These are phyloP conservation scores for Phialocephala sp. DNA, from an alignment of 2,329 filamentous ascomycete species.

Conservation along the genomic window DNA sequence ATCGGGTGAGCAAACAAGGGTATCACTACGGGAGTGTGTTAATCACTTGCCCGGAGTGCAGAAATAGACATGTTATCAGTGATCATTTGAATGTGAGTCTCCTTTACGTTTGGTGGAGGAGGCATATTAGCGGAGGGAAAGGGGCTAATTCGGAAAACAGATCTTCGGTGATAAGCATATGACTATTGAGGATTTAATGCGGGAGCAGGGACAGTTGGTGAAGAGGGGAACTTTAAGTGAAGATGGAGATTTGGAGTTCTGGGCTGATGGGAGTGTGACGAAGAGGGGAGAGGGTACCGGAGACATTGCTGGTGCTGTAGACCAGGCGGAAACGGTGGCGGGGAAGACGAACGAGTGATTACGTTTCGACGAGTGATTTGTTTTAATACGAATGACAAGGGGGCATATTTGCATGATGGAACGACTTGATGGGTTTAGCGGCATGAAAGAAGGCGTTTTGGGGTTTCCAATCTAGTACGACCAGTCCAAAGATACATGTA, in stretches of 20 bases:
- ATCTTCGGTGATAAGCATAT: conserved; percentile 75
- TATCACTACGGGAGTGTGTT: conserved; percentile 91
- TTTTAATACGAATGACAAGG: conserved; percentile 19
- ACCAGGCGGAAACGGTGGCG: background rate
- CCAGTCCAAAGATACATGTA: background rate
- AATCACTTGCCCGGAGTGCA: conserved; percentile 85
- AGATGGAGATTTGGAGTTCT: conserved; percentile 91
- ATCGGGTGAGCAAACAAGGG: conserved; percentile 89
- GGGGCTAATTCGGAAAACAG: no score
- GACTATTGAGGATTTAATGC: conserved; percentile 79
- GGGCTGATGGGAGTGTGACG: conserved; percentile 64
- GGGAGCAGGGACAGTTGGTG: conserved; percentile 74
- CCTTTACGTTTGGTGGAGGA: no score
- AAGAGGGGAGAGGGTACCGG: conserved; percentile 25
- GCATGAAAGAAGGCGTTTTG: conserved; percentile 21
- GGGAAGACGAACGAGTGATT: background rate
- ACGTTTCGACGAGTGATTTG: no score
- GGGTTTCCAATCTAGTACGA: background rate
- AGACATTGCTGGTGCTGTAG: background rate
- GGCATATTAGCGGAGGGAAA: no score
- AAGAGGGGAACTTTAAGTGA: conserved; percentile 73
- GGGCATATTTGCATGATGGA: conserved; percentile 12
- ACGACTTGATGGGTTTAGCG: conserved; percentile 17
- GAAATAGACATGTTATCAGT: conserved; percentile 87
- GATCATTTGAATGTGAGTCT: conserved; percentile 71